Conservation (phyloP, 2,329 filamentous ascomycete genomes). For the Herpotrichia juniperi region DNA sequence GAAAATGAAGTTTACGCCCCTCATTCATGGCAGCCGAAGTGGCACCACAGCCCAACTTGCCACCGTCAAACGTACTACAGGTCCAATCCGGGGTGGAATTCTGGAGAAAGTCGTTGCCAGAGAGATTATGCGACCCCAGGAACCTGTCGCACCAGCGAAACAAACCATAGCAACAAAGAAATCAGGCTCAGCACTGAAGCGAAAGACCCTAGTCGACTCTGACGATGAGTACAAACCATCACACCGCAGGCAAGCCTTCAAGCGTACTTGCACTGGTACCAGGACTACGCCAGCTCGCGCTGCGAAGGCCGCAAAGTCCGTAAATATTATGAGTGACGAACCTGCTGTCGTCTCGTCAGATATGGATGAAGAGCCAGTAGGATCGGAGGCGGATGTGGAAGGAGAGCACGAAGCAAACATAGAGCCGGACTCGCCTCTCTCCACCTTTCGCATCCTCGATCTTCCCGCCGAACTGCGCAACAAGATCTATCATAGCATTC, state of each 20-base stretch:
- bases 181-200: neutral
- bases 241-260: neutral
- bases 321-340: too few species aligned
- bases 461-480: conserved; percentile 34
- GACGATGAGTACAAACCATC: conserved; percentile 3
- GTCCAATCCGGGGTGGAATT: conserved; percentile 30
- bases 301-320: neutral
- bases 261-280: neutral
- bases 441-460: conserved; percentile 20
- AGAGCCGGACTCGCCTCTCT: neutral
- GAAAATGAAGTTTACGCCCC: conserved; percentile 22
- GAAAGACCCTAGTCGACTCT: neutral
- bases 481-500: conserved; percentile 23
- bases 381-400: too few species aligned
- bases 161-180: neutral
- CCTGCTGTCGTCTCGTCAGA: neutral
- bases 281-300: neutral
- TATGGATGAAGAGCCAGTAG: neutral
- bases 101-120: conserved; percentile 29
- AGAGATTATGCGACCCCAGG: conserved; percentile 23
- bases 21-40: neutral
- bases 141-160: neutral
- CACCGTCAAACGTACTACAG: conserved; percentile 10
- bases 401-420: neutral
- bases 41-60: neutral